A percentile compares a stretch with the other conserved stretches of the same genome.
Conservation (phyloP, 495 filamentous ascomycete genomes). For the Penicillium soppii region DNA sequence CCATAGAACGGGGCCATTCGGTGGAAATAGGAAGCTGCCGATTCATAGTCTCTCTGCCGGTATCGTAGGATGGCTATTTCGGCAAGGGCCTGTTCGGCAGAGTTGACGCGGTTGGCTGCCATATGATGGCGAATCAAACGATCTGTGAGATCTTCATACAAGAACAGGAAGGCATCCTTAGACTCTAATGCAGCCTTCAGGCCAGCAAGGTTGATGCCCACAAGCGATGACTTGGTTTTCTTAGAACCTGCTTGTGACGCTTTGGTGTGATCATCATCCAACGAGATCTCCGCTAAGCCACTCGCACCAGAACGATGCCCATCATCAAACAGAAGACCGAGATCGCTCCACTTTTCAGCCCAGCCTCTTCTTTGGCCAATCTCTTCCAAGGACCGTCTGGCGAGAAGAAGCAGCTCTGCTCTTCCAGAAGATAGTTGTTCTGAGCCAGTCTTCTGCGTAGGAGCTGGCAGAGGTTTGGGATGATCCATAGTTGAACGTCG, state of each 20-base stretch:
- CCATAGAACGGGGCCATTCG: constrained; percentile 81
- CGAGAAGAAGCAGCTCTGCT: constrained; percentile 78
- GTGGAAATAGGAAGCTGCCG: constrained; percentile 77
- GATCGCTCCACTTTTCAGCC: constrained; percentile 71
- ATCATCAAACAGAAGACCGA: constrained; percentile 53
- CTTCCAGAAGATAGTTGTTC: constrained; percentile 81
- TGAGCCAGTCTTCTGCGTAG: constrained; percentile 58
- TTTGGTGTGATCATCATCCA: constrained; percentile 30
- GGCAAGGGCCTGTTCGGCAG: constrained; percentile 72
- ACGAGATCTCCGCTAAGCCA: constrained; percentile 39
- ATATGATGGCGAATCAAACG: constrained; percentile 71
- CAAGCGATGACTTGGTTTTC: constrained; percentile 38
- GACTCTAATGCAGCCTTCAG: constrained; percentile 33
- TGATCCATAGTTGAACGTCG: constrained; percentile 31
- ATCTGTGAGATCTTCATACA: constrained; percentile 72
- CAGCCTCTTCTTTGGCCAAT: constrained; percentile 73
- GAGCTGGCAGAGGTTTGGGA: constrained; percentile 23
- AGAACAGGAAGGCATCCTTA: constrained; percentile 46
- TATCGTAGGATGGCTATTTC: constrained; percentile 86
- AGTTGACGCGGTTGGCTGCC: constrained; percentile 72
- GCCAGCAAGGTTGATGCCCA: constrained; percentile 30
- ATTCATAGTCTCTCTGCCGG: constrained; percentile 63
- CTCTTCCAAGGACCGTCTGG: constrained; percentile 72
- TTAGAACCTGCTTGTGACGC: constrained; percentile 25
- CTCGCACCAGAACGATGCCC: constrained; percentile 54